phyloP scores from a whole-genome alignment of 2,329 filamentous ascomycete species.

The Trichoderma sp. region DNA sequence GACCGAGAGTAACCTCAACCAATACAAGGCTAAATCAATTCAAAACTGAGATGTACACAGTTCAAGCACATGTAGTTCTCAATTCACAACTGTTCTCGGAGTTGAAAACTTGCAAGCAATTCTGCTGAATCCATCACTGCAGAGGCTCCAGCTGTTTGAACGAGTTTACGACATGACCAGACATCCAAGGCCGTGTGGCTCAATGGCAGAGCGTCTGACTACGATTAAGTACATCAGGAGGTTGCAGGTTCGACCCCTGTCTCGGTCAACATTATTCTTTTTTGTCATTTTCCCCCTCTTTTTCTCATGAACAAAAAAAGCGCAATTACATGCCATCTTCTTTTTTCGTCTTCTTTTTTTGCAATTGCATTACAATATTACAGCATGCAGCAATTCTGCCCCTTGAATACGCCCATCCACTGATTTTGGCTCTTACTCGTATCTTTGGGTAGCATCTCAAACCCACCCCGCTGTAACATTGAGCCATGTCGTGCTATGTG shows the following conservation, averaged over 20 bases:
- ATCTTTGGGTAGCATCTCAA: neutral
- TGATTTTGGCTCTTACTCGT: neutral
- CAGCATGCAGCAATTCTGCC: neutral
- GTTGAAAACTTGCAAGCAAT: neutral
- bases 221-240: slow-evolving; percentile 19
- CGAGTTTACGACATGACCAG: neutral
- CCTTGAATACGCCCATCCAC: neutral
- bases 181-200: slow-evolving; percentile 17
- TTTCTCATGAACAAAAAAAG: neutral
- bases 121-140: neutral
- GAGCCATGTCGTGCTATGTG: neutral
- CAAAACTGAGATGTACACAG: neutral
- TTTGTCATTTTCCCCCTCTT: neutral
- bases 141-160: neutral
- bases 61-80: neutral
- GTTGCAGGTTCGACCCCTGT: slow-evolving; percentile 20
- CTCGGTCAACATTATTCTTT: slow-evolving; percentile 11
- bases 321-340: neutral
- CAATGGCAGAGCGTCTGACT: slow-evolving; percentile 20
- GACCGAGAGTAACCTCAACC: neutral
- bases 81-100: neutral
- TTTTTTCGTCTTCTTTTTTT: neutral
- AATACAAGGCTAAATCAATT: neutral
- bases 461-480: neutral
- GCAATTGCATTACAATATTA: neutral